A percentile compares a stretch with the other conserved stretches of the same genome.
These are phyloP conservation scores for Dactylellina drechsleri DNA, from an alignment of 2,329 filamentous ascomycete species.

Conservation along the genomic window DNA sequence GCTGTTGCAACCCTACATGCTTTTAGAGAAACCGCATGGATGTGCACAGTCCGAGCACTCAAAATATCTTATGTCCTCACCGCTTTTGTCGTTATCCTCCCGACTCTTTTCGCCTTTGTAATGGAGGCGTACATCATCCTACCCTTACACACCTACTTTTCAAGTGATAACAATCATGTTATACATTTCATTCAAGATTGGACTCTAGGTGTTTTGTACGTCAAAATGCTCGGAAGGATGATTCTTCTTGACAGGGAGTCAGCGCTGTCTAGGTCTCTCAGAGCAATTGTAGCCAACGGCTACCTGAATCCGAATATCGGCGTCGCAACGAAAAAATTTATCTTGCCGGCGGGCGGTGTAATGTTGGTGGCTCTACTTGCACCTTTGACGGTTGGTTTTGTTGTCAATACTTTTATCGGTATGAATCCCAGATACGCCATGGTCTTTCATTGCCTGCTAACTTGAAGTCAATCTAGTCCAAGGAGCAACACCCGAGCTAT, in stretches of 20 bases:
- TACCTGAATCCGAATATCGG: slow-evolving; percentile 81
- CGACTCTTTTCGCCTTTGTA: slow-evolving; percentile 79
- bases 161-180: slow-evolving; percentile 67
- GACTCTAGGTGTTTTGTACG: slow-evolving; percentile 90
- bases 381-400: slow-evolving; percentile 71
- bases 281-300: slow-evolving; percentile 70
- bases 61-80: slow-evolving; percentile 78
- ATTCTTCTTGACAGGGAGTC: slow-evolving; percentile 75
- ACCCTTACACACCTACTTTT: slow-evolving; percentile 82
- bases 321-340: slow-evolving; percentile 83
- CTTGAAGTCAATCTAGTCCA: slow-evolving; percentile 45
- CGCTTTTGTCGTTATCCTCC: slow-evolving; percentile 80
- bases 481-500: slow-evolving; percentile 56
- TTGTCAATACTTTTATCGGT: slow-evolving; percentile 63
- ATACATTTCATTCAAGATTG: slow-evolving; percentile 91
- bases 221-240: slow-evolving; percentile 79
- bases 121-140: slow-evolving; percentile 90
- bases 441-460: not conserved
- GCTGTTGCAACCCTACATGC: slow-evolving; percentile 38
- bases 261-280: slow-evolving; percentile 77
- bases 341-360: slow-evolving; percentile 77
- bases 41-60: slow-evolving; percentile 57
- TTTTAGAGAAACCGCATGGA: slow-evolving; percentile 44
- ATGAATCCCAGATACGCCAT: slow-evolving; percentile 23
- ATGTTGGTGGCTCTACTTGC: slow-evolving; percentile 71